Evolutionary conservation across 176 grass and related monocot genomes (phyloP), one percentile per base, ranked within the genome.

Genomic region (Paspalum notatum): DNA sequence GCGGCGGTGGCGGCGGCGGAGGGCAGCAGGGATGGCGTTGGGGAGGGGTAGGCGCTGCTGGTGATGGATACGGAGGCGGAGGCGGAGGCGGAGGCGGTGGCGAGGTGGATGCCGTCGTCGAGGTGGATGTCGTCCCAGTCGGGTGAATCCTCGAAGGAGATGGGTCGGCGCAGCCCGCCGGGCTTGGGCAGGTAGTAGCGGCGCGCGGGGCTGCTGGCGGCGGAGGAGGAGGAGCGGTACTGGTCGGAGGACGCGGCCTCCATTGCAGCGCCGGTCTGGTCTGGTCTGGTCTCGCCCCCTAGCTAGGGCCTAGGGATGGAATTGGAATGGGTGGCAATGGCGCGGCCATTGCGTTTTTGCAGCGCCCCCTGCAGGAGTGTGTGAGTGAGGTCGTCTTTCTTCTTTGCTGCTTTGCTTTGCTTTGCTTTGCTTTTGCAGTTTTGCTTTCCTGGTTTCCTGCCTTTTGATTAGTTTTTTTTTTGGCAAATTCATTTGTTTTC

Each of bases 131-230:
- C 95, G 87, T 98, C 95, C 95, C 95, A 98, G 53, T 98, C 95
- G 2, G 95, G 95, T 17, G 95, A 98, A 49, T 98, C 95, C 81
- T 98, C 92, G 60, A 98, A 98, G 18, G 95, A 94, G 54, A 98
- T 87, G 54, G 95, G 92, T 15, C 86, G 85, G 27, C 85, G 67
- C 37, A 87, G 78, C 9, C 62, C 74, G 62, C 91, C 92, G 10
- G 92, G 90, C 68, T 85, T 89, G 66, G 90, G 75, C 7, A 89
- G 82, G 85, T 98, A 98, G 90, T 87, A 98, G 24, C 75, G 71
- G 0, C 84, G 53, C 14, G 79, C 54, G 6, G 95, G 91, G 78
- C 92, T 94, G 68, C 91, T 87, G 37, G 91, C 91, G 9, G 94
- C 93, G 27, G 94, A 97, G 1, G 95, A 98, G 15, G 92, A 94